phyloP scores from a whole-genome alignment of 129 eudicot species.

The Pittosporum tobira region DNA sequence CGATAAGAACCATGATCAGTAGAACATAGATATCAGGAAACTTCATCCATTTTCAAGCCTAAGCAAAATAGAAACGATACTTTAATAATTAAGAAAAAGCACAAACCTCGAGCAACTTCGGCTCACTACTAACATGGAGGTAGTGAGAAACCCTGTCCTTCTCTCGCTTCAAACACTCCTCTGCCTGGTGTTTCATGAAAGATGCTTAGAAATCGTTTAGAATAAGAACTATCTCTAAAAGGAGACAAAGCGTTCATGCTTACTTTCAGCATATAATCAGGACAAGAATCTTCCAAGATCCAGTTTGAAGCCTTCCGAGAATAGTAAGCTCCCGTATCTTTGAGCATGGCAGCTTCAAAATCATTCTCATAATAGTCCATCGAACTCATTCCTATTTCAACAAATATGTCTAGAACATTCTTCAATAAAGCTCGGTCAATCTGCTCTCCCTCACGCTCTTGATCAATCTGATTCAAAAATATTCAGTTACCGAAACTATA shows the following conservation, averaged over 20 bases:
- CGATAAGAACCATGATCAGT: neutral
- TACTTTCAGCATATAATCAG: constrained; percentile 79
- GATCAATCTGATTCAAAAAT: constrained; percentile 53
- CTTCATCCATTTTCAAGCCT: neutral
- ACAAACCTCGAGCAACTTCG: constrained; percentile 80
- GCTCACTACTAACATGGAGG: constrained; percentile 76
- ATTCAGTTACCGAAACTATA: neutral
- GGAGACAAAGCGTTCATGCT: neutral
- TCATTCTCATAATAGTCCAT: constrained; percentile 84
- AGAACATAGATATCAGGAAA: neutral
- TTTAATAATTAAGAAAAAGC: constrained; percentile 10
- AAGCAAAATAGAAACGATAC: neutral
- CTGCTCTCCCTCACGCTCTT: constrained; percentile 96
- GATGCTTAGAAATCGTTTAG: constrained; percentile 1
- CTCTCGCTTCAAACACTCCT: constrained; percentile 80
- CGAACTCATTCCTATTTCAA: constrained; percentile 94
- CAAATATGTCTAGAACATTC: constrained; percentile 92
- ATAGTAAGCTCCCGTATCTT: constrained; percentile 75
- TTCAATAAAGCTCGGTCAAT: constrained; percentile 90
- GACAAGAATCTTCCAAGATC: constrained; percentile 84
- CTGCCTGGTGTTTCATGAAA: constrained; percentile 44
- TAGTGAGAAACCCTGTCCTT: constrained; percentile 79
- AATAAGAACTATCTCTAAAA: neutral
- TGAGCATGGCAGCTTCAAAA: constrained; percentile 76
- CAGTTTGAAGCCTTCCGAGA: constrained; percentile 94